Conservation (phyloP, 2,329 filamentous ascomycete species). For the Cytospora schulzeri region DNA sequence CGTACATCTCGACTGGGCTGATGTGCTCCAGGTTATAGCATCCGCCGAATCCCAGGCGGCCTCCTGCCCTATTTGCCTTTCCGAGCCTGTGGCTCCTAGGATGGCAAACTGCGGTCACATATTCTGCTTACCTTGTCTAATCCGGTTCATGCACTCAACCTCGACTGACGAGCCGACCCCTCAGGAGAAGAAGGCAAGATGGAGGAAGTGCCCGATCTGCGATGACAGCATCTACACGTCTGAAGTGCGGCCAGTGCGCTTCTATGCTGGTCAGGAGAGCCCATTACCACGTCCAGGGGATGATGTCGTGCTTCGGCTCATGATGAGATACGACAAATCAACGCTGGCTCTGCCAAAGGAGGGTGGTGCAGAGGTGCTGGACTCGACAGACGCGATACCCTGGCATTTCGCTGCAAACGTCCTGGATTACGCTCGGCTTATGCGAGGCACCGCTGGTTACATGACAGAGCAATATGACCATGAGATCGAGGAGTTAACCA, state of each 20-base stretch:
- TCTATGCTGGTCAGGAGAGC: slow-evolving; percentile 87
- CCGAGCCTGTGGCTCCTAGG: slow-evolving; percentile 85
- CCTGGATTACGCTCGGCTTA: slow-evolving; percentile 89
- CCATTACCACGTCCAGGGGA: slow-evolving; percentile 78
- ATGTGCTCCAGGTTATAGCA: slow-evolving; percentile 87
- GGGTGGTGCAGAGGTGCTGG: slow-evolving; percentile 68
- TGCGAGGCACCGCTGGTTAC: slow-evolving; percentile 91
- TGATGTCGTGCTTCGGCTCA: slow-evolving; percentile 85
- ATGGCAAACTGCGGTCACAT: slow-evolving; percentile 99
- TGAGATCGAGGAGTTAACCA: slow-evolving; percentile 73
- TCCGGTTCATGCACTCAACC: slow-evolving; percentile 91
- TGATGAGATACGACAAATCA: slow-evolving; percentile 77
- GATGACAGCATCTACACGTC: slow-evolving; percentile 92
- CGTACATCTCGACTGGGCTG: slow-evolving; percentile 85
- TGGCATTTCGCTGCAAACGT: slow-evolving; percentile 96
- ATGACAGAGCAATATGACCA: slow-evolving; percentile 79
- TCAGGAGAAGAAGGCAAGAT: slow-evolving; percentile 57
- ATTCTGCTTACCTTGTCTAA: slow-evolving; percentile 89
- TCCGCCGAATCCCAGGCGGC: slow-evolving; percentile 86
- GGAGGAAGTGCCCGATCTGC: slow-evolving; percentile 96
- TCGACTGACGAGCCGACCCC: slow-evolving; percentile 65
- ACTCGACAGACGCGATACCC: slow-evolving; percentile 75
- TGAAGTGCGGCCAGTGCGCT: slow-evolving; percentile 85
- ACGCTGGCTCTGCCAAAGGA: slow-evolving; percentile 88
- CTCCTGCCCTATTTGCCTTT: slow-evolving; percentile 93